Base-by-base conservation (phyloP, 106 monocot species). In the Ottelia alismoides region DNA sequence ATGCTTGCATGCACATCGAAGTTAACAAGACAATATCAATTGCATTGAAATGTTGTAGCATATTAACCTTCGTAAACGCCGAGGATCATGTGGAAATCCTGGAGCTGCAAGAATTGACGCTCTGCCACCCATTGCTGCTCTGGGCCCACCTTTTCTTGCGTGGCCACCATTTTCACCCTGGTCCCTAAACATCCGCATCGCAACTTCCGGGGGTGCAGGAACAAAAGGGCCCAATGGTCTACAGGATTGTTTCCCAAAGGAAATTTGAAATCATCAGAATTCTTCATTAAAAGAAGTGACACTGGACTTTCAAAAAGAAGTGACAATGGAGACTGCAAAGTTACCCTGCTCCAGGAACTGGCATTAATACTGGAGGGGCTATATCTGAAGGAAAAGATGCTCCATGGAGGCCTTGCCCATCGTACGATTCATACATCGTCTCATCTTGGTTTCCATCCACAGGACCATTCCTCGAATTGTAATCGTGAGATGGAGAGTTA, bases 271-370 rank as follows among this genome's bases (percentile, higher is more conserved):
- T n/a, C n/a, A n/a, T n/a, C n/a, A n/a, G n/a, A n/a, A n/a, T n/a
- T n/a, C n/a, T n/a, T n/a, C n/a, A n/a, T n/a, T n/a, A n/a, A n/a
- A n/a, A 43, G 16, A 43, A 7, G 16, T 43, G 40, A 43, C 16
- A 43, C 10, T 43, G 40, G 16, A 43, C 6, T 43, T n/a, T n/a
- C n/a, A 43, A 27, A 46, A 60, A 3, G 11, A n/a, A 25, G 60
- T 25, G 11, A 63, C 21, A 31, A 31, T 47, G 0, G 51, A 52
- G 29, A 21, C 24, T 20, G 11, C 48, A 20, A 51, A 72, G n/a
- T 2, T 85, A 99, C 98, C 98, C 90, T 30, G 89, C 98, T 57
- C 98, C 98, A 47, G 98, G 85, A 25, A 99, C 85, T 52, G 98
- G 98, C 98, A 99, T 86, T 62, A 99, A 68, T 32, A 99, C 69